Base-by-base conservation (phyloP, 2,329 filamentous ascomycete species). In the Fusarium aywerte region DNA sequence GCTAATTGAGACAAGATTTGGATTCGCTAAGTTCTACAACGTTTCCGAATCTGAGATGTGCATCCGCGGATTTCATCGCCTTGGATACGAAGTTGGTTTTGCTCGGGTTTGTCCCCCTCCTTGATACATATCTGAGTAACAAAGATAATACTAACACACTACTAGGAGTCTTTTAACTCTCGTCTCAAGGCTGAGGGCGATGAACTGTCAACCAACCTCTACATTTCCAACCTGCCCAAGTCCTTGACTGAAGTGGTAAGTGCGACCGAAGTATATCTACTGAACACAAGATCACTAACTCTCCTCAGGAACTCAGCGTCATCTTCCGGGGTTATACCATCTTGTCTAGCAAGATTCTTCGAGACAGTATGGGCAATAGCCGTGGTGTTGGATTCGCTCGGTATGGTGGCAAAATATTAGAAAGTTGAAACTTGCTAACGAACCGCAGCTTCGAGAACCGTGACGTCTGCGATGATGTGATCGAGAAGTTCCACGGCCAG, bases 31-130 rank as follows among this genome's bases (percentile, higher is more conserved):
- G 79, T 99, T 97, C 78, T 91, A 87, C 77, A 91, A 92, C 72
- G 91, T 92, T 66, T 89, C 90, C 55, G 90, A 97, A 69, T 97
- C 96, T 13, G 94, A 98, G 81, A 91, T 93, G 75, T 98, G 96
- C 78, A 99, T 99, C 75, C 92, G 93, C 52, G 96, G 93, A 42
- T 97, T 99, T 77, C 95, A 96, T 77, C 91, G 92, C 74, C 88
- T 97, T 69, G 95, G 95, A 53, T 99, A 98, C 76, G 96, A 99
- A 83, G 95, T 97, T 73, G 97, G 95, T 76, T 98, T 98, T 81
- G 96, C 96, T 72, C 88, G 94, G 75, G 93, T 96, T 81, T 76
- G 86, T 36, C 44, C 45, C 16, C 16, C 20, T 29, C 18, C 20
- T 29, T 18, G 15, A 35, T 32, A 8, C 13, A 25, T n/a, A 12